Evolutionary conservation across 129 eudicot genomes (phyloP).

Genomic region (Centrapalus pauciflorus): DNA sequence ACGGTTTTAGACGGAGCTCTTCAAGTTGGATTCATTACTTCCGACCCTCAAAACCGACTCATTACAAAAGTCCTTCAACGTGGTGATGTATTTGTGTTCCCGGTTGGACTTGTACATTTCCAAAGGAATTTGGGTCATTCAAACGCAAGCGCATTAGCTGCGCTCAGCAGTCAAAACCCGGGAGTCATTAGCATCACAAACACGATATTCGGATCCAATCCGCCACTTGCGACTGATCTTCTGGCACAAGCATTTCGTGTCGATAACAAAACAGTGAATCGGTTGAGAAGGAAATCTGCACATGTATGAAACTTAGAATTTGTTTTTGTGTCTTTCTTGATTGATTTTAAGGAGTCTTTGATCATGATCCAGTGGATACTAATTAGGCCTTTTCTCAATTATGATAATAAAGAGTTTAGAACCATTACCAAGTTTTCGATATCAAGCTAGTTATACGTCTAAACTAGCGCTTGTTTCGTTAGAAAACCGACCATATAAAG

Average conservation of each 20-base stretch:
- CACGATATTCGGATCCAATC: constrained; percentile 37
- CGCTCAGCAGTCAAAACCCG: constrained; percentile 41
- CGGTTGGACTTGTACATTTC: constrained; percentile 44
- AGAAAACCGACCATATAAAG: not conserved
- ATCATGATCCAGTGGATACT: not conserved
- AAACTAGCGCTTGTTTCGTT: not conserved
- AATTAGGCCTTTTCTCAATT: not conserved
- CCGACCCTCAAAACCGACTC: constrained; percentile 44
- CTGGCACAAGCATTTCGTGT: constrained; percentile 32
- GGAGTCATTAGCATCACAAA: constrained; percentile 38
- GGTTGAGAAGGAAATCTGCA: constrained; percentile 4
- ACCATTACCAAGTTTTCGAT: not conserved
- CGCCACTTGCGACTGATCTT: constrained; percentile 27
- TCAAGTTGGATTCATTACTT: constrained; percentile 43
- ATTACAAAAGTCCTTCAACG: constrained; percentile 39
- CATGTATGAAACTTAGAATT: constrained; percentile 8
- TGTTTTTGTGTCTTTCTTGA: constrained; percentile 2
- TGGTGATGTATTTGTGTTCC: constrained; percentile 50
- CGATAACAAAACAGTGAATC: constrained; percentile 26
- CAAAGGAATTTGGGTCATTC: constrained; percentile 34
- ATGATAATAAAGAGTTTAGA: constrained; percentile 1
- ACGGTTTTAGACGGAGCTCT: constrained; percentile 43
- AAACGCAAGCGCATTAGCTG: constrained; percentile 40
- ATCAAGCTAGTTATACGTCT: no score
- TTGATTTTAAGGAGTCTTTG: not conserved